Conservation (phyloP, 371 early-diverging fungal species). For the Umbelopsis sp. region DNA sequence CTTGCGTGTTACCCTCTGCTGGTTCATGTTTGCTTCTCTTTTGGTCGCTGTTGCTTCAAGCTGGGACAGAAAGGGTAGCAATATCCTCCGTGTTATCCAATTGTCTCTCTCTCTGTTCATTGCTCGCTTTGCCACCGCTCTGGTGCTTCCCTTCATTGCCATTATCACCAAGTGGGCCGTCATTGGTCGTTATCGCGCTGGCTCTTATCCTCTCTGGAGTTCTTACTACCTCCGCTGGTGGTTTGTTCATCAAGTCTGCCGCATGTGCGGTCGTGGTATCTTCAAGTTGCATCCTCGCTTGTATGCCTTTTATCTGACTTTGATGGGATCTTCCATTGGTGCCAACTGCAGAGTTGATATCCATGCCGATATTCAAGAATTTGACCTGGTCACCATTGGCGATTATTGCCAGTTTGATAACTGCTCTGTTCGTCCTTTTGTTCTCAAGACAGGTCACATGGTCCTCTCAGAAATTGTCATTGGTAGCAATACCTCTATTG, state of each 20-base stretch:
- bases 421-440: slow-evolving; percentile 25
- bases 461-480: slow-evolving; percentile 31
- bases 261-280: slow-evolving; percentile 25
- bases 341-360: slow-evolving; percentile 22
- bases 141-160: slow-evolving; percentile 25
- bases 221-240: slow-evolving; percentile 36
- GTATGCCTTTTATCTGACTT: slow-evolving; percentile 21
- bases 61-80: slow-evolving; percentile 11
- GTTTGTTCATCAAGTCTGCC: slow-evolving; percentile 28
- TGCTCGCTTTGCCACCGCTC: slow-evolving; percentile 6
- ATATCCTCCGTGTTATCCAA: slow-evolving; percentile 5
- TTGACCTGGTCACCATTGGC: slow-evolving; percentile 37
- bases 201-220: slow-evolving; percentile 34
- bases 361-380: slow-evolving; percentile 27
- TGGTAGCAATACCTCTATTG: slow-evolving; percentile 23
- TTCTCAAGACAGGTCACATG: slow-evolving; percentile 26
- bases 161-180: slow-evolving; percentile 29
- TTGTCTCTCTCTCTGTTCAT: slow-evolving; percentile 15
- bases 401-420: slow-evolving; percentile 25
- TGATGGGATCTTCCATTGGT: slow-evolving; percentile 35
- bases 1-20: slow-evolving; percentile 20
- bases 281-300: slow-evolving; percentile 17
- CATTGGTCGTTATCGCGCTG: slow-evolving; percentile 36
- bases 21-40: slow-evolving; percentile 25
- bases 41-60: slow-evolving; percentile 16